Conservation (phyloP, 2,329 filamentous ascomycete genomes). For the Penicillium paneum region DNA sequence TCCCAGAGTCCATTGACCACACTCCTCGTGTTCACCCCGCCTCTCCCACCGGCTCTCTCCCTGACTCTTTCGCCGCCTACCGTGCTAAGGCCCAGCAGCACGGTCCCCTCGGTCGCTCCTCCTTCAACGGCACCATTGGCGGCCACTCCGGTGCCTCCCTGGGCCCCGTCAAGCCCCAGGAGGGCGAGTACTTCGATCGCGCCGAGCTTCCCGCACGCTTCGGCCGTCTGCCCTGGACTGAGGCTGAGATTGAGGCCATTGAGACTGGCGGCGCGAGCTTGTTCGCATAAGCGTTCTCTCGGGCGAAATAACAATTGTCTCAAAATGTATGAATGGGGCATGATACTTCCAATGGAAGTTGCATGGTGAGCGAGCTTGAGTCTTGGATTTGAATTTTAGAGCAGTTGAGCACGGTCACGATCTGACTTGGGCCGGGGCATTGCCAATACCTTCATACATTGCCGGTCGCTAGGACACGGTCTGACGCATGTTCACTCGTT, state of each 20-base stretch:
- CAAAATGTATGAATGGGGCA: constrained; percentile 21
- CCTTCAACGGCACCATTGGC: constrained; percentile 50
- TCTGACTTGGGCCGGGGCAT: constrained; percentile 5
- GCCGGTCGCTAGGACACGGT: not conserved
- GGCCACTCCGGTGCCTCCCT: constrained; percentile 65
- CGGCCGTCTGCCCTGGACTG: constrained; percentile 67
- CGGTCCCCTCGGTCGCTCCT: constrained; percentile 52
- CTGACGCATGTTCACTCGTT: constrained; percentile 1
- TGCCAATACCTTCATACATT: not conserved
- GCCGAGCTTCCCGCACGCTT: constrained; percentile 84
- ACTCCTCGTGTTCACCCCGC: constrained; percentile 59
- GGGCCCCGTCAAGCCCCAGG: constrained; percentile 66
- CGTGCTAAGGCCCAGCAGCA: constrained; percentile 63
- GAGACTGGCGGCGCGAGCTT: constrained; percentile 84
- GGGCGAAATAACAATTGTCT: not conserved
- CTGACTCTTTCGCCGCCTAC: constrained; percentile 62
- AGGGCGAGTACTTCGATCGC: constrained; percentile 82
- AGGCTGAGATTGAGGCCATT: constrained; percentile 89
- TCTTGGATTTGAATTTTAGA: not conserved
- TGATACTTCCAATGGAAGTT: constrained; percentile 20
- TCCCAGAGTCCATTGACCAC: constrained; percentile 48
- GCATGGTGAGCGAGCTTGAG: constrained; percentile 5
- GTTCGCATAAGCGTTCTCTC: constrained; percentile 43
- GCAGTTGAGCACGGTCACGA: constrained; percentile 9
- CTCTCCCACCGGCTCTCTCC: constrained; percentile 54